These are phyloP conservation scores for Aspergillus tubingensis DNA, from an alignment of 2,329 filamentous ascomycete genomes.

Conservation along the genomic window DNA sequence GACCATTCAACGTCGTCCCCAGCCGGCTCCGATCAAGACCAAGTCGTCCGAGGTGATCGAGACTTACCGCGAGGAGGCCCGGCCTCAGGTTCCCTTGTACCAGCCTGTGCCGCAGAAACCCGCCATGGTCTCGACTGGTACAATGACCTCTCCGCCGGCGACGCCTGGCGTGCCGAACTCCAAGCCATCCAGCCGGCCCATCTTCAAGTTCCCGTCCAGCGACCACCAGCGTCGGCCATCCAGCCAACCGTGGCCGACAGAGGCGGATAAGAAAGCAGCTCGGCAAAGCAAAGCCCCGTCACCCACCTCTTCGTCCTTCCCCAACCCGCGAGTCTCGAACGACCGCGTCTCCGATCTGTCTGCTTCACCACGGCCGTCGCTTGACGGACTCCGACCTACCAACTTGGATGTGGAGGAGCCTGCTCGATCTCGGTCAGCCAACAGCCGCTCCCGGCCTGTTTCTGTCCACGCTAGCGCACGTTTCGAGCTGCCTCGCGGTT, in stretches of 20 bases:
- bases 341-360: constrained; percentile 57
- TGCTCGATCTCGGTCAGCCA: constrained; percentile 64
- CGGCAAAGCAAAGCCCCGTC: constrained; percentile 35
- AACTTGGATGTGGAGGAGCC: constrained; percentile 62
- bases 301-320: constrained; percentile 35
- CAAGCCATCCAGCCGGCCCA: constrained; percentile 42
- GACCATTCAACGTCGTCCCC: constrained; percentile 26
- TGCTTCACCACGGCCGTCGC: constrained; percentile 64
- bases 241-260: constrained; percentile 50
- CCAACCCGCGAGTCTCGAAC: constrained; percentile 53
- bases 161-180: constrained; percentile 40
- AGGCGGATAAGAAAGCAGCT: constrained; percentile 26
- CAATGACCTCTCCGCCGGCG: constrained; percentile 67
- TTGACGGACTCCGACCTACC: constrained; percentile 69
- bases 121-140: constrained; percentile 69
- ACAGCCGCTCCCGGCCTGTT: constrained; percentile 68
- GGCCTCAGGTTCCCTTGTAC: constrained; percentile 37
- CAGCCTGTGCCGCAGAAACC: constrained; percentile 52
- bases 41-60: constrained; percentile 27
- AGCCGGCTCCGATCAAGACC: constrained; percentile 26
- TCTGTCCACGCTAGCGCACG: constrained; percentile 84
- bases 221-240: constrained; percentile 49
- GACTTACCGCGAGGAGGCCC: constrained; percentile 27
- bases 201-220: constrained; percentile 57
- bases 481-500: constrained; percentile 78